Evolutionary conservation across 495 filamentous ascomycete genomes (phyloP), one percentile per base, ranked within the genome.

Genomic region (Annulohypoxylon bovei): DNA sequence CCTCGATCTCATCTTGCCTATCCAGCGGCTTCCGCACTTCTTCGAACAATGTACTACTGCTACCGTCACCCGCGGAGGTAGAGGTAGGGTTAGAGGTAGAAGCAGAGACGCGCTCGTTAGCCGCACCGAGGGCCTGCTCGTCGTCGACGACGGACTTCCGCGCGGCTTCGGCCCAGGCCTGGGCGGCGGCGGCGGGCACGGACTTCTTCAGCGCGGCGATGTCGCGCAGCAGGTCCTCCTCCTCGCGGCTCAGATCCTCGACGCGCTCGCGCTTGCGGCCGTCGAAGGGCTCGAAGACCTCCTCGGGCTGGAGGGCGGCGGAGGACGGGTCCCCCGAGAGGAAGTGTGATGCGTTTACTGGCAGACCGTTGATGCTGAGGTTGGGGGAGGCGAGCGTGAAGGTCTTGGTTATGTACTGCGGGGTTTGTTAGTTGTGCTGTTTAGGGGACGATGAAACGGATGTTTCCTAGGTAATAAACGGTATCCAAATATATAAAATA

Each of bases 281-380:
- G 79, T 97, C 91, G 75, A 91, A 94, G 6, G 90, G 79, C 76
- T 95, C 94, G 81, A 91, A 93, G 73, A 92, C 88, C 74, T 87
- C 82, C 5, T 82, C 74, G 1, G 75, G 74, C 71, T 55, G 80
- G 70, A 9, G 78, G 61, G 57, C 28, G 5, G 81, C 52, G 2
- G 81, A 77, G n/a, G 80, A 78, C 55, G 81, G 75, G 9, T 79
- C 73, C 44, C 74, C 25, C 9, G 75, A 53, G 27, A 84, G 60
- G 76, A 87, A 85, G 50, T 82, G 81, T 7, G 79, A 72, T 3
- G 83, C 82, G 25, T 80, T 75, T 33, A 84, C 78, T 44, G 77
- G 78, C 14, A 97, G 83, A 16, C 94, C 94, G 81, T 97, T 97
- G 80, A 97, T 92, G 63, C 83, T 86, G 59, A 97, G 87, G 73